Evolutionary conservation across 257 asterid species (phyloP).

Genomic region (Leonotis leonurus): DNA sequence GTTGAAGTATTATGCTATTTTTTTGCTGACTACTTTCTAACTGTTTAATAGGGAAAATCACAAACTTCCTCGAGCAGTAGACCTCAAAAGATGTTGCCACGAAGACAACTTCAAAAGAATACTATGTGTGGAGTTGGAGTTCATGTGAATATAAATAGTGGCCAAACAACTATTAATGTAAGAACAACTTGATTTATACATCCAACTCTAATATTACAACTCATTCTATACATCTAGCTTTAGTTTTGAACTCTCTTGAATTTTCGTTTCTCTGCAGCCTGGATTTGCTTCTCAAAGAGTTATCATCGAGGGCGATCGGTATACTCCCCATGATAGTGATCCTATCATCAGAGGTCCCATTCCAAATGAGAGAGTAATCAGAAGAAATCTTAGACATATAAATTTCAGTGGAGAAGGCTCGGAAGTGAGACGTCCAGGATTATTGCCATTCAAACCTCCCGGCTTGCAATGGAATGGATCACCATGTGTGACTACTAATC

Average conservation of each 20-base stretch:
- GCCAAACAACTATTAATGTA: neutral
- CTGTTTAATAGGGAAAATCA: no score
- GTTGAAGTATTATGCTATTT: no score
- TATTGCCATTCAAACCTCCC: no score
- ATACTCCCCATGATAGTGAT: neutral
- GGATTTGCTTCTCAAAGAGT: neutral
- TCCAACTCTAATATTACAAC: no score
- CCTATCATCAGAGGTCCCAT: neutral
- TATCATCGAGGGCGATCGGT: neutral
- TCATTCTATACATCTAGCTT: no score
- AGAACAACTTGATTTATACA: no score
- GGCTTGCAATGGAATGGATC: neutral
- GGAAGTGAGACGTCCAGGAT: no score
- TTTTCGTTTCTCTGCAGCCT: neutral
- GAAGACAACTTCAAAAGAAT: neutral
- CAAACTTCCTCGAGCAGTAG: no score
- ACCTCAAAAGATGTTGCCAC: no score
- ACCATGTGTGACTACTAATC: neutral
- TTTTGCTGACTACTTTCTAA: no score
- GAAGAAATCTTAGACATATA: neutral
- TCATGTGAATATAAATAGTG: neutral
- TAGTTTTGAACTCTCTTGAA: neutral
- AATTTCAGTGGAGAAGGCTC: no score
- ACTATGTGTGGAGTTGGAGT: neutral
- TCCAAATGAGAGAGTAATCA: neutral